Evolutionary conservation across 192 early-diverging fungal genomes (phyloP).

Genomic region (Linnemannia elongata): DNA sequence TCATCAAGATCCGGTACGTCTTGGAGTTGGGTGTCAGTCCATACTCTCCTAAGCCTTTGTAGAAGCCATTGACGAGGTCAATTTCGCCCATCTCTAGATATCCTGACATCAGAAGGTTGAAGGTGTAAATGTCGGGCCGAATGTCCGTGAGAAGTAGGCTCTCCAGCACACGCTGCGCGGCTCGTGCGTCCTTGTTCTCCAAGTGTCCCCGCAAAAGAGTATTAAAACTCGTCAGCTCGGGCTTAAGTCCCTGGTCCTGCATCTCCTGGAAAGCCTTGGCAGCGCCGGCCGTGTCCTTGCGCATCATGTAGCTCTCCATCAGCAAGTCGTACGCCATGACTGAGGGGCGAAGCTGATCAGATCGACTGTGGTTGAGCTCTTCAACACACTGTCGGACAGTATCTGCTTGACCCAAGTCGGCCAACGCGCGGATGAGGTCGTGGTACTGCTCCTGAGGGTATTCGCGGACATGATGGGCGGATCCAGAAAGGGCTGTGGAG

Average conservation of each 20-base stretch:
- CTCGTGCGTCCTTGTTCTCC: conserved; percentile 35
- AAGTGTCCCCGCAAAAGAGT: conserved; percentile 36
- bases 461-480: not conserved
- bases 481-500: not conserved
- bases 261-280: conserved; percentile 40
- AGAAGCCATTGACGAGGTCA: conserved; percentile 48
- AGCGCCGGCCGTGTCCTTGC: conserved; percentile 19
- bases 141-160: conserved; percentile 36
- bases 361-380: conserved; percentile 30
- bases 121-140: conserved; percentile 48
- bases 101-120: conserved; percentile 51
- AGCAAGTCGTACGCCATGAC: conserved; percentile 32
- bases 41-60: conserved; percentile 51
- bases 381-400: conserved; percentile 30
- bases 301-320: conserved; percentile 22
- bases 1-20: conserved; percentile 50
- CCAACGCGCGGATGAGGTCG: conserved; percentile 39
- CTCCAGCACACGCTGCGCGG: conserved; percentile 38
- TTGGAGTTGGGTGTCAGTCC: conserved; percentile 45
- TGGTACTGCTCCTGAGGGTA: conserved; percentile 48
- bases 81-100: conserved; percentile 50
- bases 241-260: conserved; percentile 24
- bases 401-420: conserved; percentile 18
- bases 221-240: conserved; percentile 45
- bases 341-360: conserved; percentile 14